Evolutionary conservation across 2,329 filamentous ascomycete species (phyloP).

Genomic region (Setomelanomma holmii): DNA sequence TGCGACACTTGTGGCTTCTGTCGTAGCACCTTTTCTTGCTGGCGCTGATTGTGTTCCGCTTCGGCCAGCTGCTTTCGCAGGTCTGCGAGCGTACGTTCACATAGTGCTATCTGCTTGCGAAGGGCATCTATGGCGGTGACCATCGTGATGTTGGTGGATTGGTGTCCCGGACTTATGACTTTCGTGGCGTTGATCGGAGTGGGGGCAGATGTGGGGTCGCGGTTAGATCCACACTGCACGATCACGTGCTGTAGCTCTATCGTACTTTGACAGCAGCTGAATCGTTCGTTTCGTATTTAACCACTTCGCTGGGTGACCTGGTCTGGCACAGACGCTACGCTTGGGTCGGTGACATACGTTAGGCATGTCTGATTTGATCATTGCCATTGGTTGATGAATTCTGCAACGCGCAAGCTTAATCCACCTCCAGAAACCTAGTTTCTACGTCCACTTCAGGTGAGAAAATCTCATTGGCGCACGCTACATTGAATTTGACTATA

Average conservation of each 20-base stretch:
- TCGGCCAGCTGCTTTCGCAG: slow-evolving; percentile 52
- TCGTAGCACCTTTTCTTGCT: slow-evolving; percentile 27
- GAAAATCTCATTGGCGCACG: no score
- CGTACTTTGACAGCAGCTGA: background rate
- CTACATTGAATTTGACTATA: no score
- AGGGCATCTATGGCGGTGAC: slow-evolving; percentile 45
- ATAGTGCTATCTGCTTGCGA: slow-evolving; percentile 51
- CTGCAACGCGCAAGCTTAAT: no score
- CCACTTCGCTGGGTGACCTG: background rate
- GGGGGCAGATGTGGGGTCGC: slow-evolving; percentile 1
- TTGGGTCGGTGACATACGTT: no score
- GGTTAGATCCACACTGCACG: background rate
- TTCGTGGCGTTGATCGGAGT: slow-evolving; percentile 1
- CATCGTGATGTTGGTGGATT: slow-evolving; percentile 11
- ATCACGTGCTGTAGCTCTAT: background rate
- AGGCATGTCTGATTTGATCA: no score
- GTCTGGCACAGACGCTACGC: no score
- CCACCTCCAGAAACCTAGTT: no score
- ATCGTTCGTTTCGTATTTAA: background rate
- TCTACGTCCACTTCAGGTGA: no score
- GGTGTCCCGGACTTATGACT: background rate
- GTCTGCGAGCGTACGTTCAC: slow-evolving; percentile 51
- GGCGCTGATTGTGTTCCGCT: slow-evolving; percentile 47
- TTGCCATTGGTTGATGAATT: no score
- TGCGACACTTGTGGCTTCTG: slow-evolving; percentile 22